Evolutionary conservation across 768 basidiomycete genomes (phyloP).

Genomic region (Cystobasidium ongulense): DNA sequence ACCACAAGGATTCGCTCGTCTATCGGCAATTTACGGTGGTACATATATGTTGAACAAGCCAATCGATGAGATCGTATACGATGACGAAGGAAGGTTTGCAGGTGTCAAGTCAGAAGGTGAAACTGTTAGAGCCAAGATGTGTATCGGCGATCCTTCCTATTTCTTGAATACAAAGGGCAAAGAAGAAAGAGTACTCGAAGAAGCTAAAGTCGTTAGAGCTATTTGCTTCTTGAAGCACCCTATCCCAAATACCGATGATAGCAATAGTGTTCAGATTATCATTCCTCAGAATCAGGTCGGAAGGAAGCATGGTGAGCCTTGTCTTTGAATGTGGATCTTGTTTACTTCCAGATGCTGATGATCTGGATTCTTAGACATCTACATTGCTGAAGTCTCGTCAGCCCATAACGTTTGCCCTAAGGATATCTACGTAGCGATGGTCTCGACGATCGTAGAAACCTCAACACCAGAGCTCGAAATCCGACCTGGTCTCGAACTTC

Average conservation of each 20-base stretch:
- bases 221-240: conserved; percentile 98
- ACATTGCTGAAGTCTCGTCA: conserved; percentile 92
- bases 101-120: conserved; percentile 84
- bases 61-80: conserved; percentile 81
- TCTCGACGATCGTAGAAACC: conserved; percentile 96
- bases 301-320: conserved; percentile 70
- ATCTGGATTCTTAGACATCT: conserved; percentile 63
- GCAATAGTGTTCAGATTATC: conserved; percentile 92
- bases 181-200: conserved; percentile 69
- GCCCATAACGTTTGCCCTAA: conserved; percentile 97
- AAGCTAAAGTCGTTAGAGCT: conserved; percentile 86
- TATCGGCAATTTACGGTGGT: conserved; percentile 96
- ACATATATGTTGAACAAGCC: conserved; percentile 99
- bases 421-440: conserved; percentile 90
- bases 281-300: conserved; percentile 97
- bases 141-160: conserved; percentile 96
- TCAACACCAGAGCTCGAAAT: conserved; percentile 85
- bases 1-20: conserved; percentile 94
- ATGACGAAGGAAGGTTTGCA: conserved; percentile 74
- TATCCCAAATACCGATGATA: conserved; percentile 91
- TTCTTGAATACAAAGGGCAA: conserved; percentile 60
- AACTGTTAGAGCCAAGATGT: conserved; percentile 91
- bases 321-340: conserved; percentile 23
- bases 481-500: conserved; percentile 76
- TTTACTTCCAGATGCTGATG: neutral